A percentile compares a stretch with the other conserved stretches of the same genome.
phyloP scores from a whole-genome alignment of 1,139 yeast species.

The Suhomyces atakaporum region DNA sequence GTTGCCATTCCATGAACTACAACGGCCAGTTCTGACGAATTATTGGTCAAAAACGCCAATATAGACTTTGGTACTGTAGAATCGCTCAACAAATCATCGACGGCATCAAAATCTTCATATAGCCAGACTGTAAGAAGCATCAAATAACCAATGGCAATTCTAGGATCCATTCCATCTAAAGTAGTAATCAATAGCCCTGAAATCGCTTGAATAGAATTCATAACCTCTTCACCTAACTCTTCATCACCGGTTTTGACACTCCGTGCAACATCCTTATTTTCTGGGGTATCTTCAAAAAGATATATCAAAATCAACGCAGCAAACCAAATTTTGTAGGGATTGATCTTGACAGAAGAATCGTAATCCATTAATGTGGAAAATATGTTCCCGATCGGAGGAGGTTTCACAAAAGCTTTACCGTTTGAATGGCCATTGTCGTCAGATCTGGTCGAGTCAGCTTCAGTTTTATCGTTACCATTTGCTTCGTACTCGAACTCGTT shows the following conservation, averaged over 20 bases:
- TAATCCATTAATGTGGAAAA: slow-evolving; percentile 74
- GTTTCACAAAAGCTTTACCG: neutral
- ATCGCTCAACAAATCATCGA: slow-evolving; percentile 74
- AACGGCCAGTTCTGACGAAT: slow-evolving; percentile 56
- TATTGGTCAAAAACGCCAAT: slow-evolving; percentile 64
- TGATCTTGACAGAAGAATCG: slow-evolving; percentile 71
- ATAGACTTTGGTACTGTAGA: slow-evolving; percentile 65
- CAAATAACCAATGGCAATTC: slow-evolving; percentile 77
- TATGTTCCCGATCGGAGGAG: slow-evolving; percentile 50
- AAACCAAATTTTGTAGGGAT: slow-evolving; percentile 90
- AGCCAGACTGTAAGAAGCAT: slow-evolving; percentile 78
- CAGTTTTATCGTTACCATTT: slow-evolving; percentile 5
- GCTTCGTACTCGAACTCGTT: slow-evolving; percentile 25
- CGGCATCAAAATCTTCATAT: slow-evolving; percentile 75
- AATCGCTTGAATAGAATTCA: slow-evolving; percentile 76
- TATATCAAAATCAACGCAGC: slow-evolving; percentile 67
- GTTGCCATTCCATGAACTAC: slow-evolving; percentile 77
- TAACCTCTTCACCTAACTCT: slow-evolving; percentile 70
- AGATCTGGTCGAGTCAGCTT: neutral
- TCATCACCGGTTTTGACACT: slow-evolving; percentile 66
- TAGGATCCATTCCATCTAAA: slow-evolving; percentile 64
- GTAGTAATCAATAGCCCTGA: slow-evolving; percentile 74
- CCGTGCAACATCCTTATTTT: slow-evolving; percentile 53
- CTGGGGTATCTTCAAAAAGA: slow-evolving; percentile 59
- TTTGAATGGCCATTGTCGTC: slow-evolving; percentile 4